These are phyloP conservation scores for Dimocarpus longan DNA, from an alignment of 345 rosid species.

Conservation along the genomic window DNA sequence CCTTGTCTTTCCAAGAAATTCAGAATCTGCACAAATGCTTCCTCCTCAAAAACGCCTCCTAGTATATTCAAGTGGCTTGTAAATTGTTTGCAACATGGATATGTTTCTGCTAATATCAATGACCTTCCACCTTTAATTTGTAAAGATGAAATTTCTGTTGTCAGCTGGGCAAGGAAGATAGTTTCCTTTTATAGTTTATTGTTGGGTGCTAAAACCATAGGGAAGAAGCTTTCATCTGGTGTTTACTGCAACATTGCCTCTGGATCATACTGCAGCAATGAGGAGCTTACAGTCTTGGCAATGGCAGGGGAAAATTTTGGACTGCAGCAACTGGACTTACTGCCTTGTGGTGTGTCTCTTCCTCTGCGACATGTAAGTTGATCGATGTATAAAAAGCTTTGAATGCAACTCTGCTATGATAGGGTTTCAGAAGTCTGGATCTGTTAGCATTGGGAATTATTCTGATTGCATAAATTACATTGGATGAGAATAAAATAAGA, in stretches of 20 bases:
- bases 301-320: slow-evolving; percentile 99
- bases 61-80: slow-evolving; percentile 90
- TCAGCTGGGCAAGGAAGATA: slow-evolving; percentile 80
- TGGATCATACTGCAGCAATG: slow-evolving; percentile 73
- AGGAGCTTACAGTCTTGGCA: slow-evolving; percentile 85
- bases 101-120: slow-evolving; percentile 44
- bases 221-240: slow-evolving; percentile 71
- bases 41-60: slow-evolving; percentile 63
- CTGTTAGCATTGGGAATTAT: not conserved
- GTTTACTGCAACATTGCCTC: slow-evolving; percentile 70
- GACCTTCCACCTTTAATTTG: slow-evolving; percentile 75
- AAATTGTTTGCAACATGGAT: slow-evolving; percentile 71
- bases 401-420: not conserved
- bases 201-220: slow-evolving; percentile 71
- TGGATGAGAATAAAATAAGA: not conserved
- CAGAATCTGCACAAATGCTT: slow-evolving; percentile 35
- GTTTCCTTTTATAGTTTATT: slow-evolving; percentile 81
- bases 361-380: slow-evolving; percentile 94
- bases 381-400: not conserved
- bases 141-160: slow-evolving; percentile 70
- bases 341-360: slow-evolving; percentile 91
- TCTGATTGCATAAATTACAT: not conserved
- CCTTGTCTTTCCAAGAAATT: slow-evolving; percentile 57
- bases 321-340: slow-evolving; percentile 74
- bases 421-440: not conserved